phyloP scores from a whole-genome alignment of 345 rosid genomes.

The Boechera retrofracta region DNA sequence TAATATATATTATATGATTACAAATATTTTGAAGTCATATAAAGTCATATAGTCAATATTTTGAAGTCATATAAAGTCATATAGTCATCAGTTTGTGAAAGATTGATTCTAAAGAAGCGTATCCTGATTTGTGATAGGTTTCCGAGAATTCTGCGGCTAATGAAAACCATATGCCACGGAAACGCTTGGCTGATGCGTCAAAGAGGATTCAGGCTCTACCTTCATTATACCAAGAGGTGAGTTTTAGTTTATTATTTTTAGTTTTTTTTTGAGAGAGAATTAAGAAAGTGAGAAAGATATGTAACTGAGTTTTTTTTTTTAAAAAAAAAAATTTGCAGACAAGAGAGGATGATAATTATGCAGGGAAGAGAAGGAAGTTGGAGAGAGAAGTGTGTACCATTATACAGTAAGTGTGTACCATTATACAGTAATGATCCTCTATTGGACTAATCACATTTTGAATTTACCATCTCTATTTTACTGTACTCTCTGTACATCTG shows the following conservation, averaged over 20 bases:
- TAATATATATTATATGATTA: not conserved
- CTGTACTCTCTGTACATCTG: constrained; percentile 34
- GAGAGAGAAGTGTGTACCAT: constrained; percentile 40
- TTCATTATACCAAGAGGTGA: constrained; percentile 63
- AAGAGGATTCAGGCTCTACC: constrained; percentile 79
- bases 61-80: no score
- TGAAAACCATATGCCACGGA: constrained; percentile 65
- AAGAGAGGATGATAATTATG: constrained; percentile 38
- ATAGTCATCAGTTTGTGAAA: not conserved
- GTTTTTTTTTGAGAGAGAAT: not conserved
- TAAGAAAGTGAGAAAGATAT: constrained; percentile 8
- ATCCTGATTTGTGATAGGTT: constrained; percentile 52
- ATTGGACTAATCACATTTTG: constrained; percentile 9
- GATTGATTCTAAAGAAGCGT: not conserved
- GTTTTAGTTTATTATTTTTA: not conserved
- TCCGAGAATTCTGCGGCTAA: constrained; percentile 43
- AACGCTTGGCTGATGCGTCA: constrained; percentile 87
- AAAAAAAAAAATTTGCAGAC: constrained; percentile 33
- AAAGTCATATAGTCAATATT: no score
- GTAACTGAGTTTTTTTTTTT: constrained; percentile 2
- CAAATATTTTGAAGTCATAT: no score
- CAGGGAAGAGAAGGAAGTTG: constrained; percentile 41
- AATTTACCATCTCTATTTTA: constrained; percentile 1
- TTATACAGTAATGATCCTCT: constrained; percentile 31
- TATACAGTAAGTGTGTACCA: constrained; percentile 18